These are phyloP conservation scores for Tylopilus vinaceipallidus DNA, from an alignment of 768 basidiomycete genomes.

Conservation along the genomic window DNA sequence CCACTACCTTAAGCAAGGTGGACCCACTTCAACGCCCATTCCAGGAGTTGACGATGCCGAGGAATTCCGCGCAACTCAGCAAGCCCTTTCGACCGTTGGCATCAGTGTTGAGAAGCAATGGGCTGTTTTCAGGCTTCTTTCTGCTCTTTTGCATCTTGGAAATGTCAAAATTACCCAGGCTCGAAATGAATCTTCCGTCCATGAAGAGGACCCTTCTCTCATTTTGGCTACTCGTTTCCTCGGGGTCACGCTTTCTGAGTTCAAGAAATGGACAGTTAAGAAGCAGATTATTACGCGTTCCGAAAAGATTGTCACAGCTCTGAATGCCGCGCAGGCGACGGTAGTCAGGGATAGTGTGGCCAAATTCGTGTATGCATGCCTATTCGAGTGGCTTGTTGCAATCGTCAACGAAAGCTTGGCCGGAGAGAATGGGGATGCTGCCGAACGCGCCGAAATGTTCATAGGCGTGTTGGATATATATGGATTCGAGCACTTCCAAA, in stretches of 20 bases:
- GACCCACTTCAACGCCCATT: slow-evolving; percentile 83
- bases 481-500: slow-evolving; percentile 96
- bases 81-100: slow-evolving; percentile 93
- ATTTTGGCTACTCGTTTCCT: slow-evolving; percentile 84
- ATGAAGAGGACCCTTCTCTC: slow-evolving; percentile 80
- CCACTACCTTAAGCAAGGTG: slow-evolving; percentile 91
- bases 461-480: slow-evolving; percentile 99
- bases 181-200: slow-evolving; percentile 79
- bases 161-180: slow-evolving; percentile 88
- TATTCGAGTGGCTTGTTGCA: slow-evolving; percentile 98
- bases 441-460: slow-evolving; percentile 92
- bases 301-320: slow-evolving; percentile 90
- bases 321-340: slow-evolving; percentile 86
- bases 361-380: slow-evolving; percentile 97
- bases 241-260: slow-evolving; percentile 85
- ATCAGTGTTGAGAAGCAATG: slow-evolving; percentile 98
- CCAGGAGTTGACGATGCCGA: slow-evolving; percentile 93
- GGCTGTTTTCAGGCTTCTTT: slow-evolving; percentile 93
- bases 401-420: slow-evolving; percentile 96
- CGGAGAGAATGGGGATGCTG: slow-evolving; percentile 92
- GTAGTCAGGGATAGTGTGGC: slow-evolving; percentile 96
- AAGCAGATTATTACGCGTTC: slow-evolving; percentile 93
- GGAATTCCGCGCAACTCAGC: slow-evolving; percentile 92
- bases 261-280: slow-evolving; percentile 99
- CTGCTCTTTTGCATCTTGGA: slow-evolving; percentile 94